Base-by-base conservation (phyloP, 192 early-diverging fungal genomes). In the Paraglomus occultum region DNA sequence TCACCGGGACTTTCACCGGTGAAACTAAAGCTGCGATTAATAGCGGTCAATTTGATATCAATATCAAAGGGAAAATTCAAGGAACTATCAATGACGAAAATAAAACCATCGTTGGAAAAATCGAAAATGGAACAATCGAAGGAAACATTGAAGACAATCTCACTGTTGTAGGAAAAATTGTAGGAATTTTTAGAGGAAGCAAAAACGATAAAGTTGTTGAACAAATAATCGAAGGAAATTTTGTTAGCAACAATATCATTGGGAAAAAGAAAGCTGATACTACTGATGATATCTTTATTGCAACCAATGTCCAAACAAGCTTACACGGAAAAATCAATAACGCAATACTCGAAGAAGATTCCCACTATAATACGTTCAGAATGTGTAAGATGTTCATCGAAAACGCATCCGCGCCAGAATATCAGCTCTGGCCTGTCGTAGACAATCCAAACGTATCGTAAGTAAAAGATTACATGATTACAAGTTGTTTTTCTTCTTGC, bases 341-440 rank as follows among this genome's bases (percentile, higher is more conserved):
- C n/a, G n/a, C n/a, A n/a, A n/a, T n/a, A n/a, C n/a, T n/a, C n/a
- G n/a, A n/a, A n/a, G 62, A 64, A 14, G 1, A 3, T 9, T 64
- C 62, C 12, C 62, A 64, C 15, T 64, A 64, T 48, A 9, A 17
- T 18, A 64, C 18, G 39, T 64, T 64, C 31, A 49, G 11, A 47
- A 23, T 12, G 14, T 64, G 62, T 22, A 18, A 10, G 17, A 14
- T 9, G 5, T n/a, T 31, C 8, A 23, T 64, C 15, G 7, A 64
- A 46, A 31, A 12, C 18, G 62, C 62, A 7, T 20, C 7, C 15
- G 62, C 46, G 0, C 23, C 60, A 46, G 62, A 64, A 14, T 64
- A 64, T 64, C 62, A 38, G 47, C 46, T 49, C 7, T 64, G 62
- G 62, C 62, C 62, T 10, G 62, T 64, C 18, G n/a, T 64, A 4